Evolutionary conservation across 495 filamentous ascomycete genomes (phyloP), one percentile per base, ranked within the genome.

Genomic region (Rhypophila decipiens): DNA sequence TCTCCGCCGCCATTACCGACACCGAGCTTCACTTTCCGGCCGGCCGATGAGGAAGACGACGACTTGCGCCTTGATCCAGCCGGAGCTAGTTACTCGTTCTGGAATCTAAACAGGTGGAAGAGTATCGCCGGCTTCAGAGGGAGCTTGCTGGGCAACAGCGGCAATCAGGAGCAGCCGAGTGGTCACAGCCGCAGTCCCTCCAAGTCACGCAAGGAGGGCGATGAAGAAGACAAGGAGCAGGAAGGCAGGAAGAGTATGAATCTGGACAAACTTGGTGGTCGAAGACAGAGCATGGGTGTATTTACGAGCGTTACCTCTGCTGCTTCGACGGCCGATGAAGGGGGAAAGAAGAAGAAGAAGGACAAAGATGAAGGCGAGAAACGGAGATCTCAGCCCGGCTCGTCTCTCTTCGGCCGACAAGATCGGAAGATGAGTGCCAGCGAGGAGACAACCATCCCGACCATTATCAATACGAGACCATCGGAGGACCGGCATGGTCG

Each of bases 91-190:
- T 60, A 55, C 13, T 52, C 49, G 12, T 73, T 73, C 46, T 72
- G 71, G 70, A 71, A 70, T 41, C 55, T 73, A 22, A 65, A 66
- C 15, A 63, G 65, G 35, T 74, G 69, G 71, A 60, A 60, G 3
- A 66, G 61, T 10, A 65, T 68, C 29, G 48, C 62, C 10, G 64
- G 57, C 1, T 52, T 62, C 15, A 65, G 60, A 34, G 42, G 40
- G 9, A 46, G 45, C 42, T 13, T 9, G 19, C 12, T 12, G 5
- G 19, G 18, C 19, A 18, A n/a, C 10, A 31, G 33, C n/a, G 9
- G 40, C 4, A 42, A 41, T 19, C 47, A 46, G 27, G 42, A 44
- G 8, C 37, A 17, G 22, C 24, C 27, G 7, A 35, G n/a, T 15
- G 41, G 46, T 2, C 41, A 52, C 3, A 2, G 44, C n/a, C 47